Evolutionary conservation across 2,329 filamentous ascomycete species (phyloP).

Genomic region (Thelonectria olida): DNA sequence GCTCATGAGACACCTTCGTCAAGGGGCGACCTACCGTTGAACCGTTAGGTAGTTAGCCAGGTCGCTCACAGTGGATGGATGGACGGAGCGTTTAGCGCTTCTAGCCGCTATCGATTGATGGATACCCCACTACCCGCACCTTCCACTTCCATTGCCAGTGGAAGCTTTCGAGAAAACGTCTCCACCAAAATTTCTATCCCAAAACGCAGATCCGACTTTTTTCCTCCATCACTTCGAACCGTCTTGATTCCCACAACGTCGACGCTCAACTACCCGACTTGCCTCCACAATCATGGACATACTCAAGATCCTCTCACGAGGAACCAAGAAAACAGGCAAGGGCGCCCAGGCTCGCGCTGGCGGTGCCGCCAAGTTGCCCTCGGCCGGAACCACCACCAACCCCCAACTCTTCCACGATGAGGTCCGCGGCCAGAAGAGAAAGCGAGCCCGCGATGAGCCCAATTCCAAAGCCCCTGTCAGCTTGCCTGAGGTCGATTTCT

Average conservation of each 20-base stretch:
- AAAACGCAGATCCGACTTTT: constrained; percentile 28
- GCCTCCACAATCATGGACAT: constrained; percentile 65
- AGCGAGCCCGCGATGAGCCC: constrained; percentile 55
- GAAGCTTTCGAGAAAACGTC: constrained; percentile 15
- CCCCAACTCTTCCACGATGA: constrained; percentile 76
- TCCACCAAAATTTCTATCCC: constrained; percentile 40
- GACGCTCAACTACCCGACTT: constrained; percentile 10
- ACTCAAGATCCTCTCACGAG: constrained; percentile 76
- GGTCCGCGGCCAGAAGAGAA: constrained; percentile 63
- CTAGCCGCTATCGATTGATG: constrained; percentile 7
- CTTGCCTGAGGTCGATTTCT: constrained; percentile 66
- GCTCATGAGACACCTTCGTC: too few relatives aligned
- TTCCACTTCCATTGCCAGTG: not conserved
- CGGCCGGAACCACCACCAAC: constrained; percentile 69
- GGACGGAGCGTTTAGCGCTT: not conserved
- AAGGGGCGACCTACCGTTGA: too few relatives aligned
- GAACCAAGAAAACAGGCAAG: constrained; percentile 66
- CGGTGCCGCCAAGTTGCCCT: constrained; percentile 63
- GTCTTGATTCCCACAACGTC: constrained; percentile 10
- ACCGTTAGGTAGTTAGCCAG: too few relatives aligned
- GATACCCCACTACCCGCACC: constrained; percentile 32
- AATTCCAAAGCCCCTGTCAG: constrained; percentile 41
- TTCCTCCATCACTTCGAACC: constrained; percentile 7
- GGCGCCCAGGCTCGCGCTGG: constrained; percentile 40
- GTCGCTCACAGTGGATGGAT: not conserved